Base-by-base conservation (phyloP, 2,329 filamentous ascomycete genomes). In the Trichophyton equinum region DNA sequence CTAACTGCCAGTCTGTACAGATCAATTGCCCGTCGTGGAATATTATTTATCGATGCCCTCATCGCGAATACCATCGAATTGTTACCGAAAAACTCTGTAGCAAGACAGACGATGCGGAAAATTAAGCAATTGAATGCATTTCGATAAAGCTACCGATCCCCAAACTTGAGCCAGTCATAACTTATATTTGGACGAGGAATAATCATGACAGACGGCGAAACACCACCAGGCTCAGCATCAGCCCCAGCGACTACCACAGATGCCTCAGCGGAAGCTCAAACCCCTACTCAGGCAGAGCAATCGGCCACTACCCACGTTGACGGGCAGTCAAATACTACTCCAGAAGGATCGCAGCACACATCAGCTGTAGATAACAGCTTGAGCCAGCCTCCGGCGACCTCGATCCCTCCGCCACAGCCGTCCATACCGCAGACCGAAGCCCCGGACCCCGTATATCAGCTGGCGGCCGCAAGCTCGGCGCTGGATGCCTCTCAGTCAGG, bases 401-500 rank as follows among this genome's bases (percentile, higher is more conserved):
- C 51, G 13, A 55, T 38, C 18, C 27, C 51, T 13, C 51, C 30
- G 15, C 18, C 25, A 20, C 51, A 55, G 33, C 15, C 51, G 1
- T 30, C 51, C 8, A 13, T 36, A 13, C 15, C 51, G 8, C 30
- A 13, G 15, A 36, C 51, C 11, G 15, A 27, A 55, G 51, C 51
- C 1, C 15, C 30, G 33, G 51, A 38, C 7, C 51, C 51, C 25
- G 51, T 55, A 5, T 27, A 55, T 30, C 51, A 55, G 27, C n/a
- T 55, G 18, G 51, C 51, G 11, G 13, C 51, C 22, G 51, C 51
- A 55, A 53, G 13, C 13, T 25, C 22, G 25, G 3, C 25, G 13
- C 15, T 55, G 8, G 27, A 36, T 15, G 11, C 27, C 57, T 66
- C 72, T 65, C 66, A 72, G 47, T 66, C 58, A 20, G 66, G 66